phyloP scores from a whole-genome alignment of 2,329 filamentous ascomycete genomes.

The Lachnellula occidentalis region DNA sequence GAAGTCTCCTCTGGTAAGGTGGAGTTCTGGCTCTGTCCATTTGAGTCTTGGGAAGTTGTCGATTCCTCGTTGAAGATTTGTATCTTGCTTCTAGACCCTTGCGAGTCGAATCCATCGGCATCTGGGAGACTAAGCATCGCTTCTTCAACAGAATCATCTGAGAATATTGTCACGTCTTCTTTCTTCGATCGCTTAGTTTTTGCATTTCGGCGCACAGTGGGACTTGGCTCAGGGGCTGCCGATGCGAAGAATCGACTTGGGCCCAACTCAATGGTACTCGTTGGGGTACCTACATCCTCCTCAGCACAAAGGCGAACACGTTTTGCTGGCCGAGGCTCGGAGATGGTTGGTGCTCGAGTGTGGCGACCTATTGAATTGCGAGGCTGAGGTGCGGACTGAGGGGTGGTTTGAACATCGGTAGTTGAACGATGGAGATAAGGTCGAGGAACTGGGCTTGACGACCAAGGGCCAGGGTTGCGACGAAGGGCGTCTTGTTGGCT shows the following conservation, averaged over 20 bases:
- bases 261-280: slow-evolving; percentile 30
- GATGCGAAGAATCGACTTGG: slow-evolving; percentile 44
- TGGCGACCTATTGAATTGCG: slow-evolving; percentile 36
- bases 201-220: slow-evolving; percentile 32
- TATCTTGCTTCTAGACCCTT: slow-evolving; percentile 18
- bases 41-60: background rate
- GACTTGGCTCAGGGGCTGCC: slow-evolving; percentile 32
- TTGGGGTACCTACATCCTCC: slow-evolving; percentile 30
- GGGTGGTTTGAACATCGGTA: slow-evolving; percentile 28
- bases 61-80: slow-evolving; percentile 19
- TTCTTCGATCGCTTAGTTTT: slow-evolving; percentile 37
- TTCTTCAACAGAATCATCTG: slow-evolving; percentile 46
- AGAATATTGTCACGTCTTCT: slow-evolving; percentile 43
- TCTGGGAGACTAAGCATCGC: slow-evolving; percentile 42
- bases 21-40: slow-evolving; percentile 2
- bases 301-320: slow-evolving; percentile 47
- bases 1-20: background rate
- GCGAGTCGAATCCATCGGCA: slow-evolving; percentile 17
- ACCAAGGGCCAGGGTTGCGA: slow-evolving; percentile 50
- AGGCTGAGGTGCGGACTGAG: slow-evolving; percentile 30
- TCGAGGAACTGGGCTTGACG: slow-evolving; percentile 40
- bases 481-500: slow-evolving; percentile 56
- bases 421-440: slow-evolving; percentile 22
- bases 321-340: slow-evolving; percentile 43
- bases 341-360: slow-evolving; percentile 34